These are phyloP conservation scores for Saccharomycopsis olivae DNA, from an alignment of 805 yeast genomes.

Conservation along the genomic window DNA sequence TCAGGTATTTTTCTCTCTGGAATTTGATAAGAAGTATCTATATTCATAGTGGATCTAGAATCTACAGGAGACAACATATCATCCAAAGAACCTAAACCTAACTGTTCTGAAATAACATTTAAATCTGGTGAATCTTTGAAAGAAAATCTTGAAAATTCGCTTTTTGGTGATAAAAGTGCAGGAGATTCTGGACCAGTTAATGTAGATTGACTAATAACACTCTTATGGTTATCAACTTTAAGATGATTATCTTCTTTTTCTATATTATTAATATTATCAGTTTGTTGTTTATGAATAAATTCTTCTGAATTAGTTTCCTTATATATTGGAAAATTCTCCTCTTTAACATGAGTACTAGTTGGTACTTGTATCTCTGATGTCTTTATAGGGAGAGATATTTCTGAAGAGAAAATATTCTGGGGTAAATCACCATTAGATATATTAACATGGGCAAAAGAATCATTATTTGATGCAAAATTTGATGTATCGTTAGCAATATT, in stretches of 20 bases:
- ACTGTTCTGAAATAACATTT: not conserved
- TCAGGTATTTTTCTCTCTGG: not conserved
- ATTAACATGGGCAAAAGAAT: too few species aligned
- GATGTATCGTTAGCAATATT: slow-evolving; percentile 12
- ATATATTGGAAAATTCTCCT: too few species aligned
- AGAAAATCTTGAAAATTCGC: slow-evolving; percentile 5
- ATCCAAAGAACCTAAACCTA: not conserved
- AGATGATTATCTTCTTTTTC: not conserved
- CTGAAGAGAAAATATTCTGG: not conserved
- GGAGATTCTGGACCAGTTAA: not conserved
- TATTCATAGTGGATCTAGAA: not conserved
- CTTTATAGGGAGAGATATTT: not conserved
- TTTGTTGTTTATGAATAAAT: not conserved
- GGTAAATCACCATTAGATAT: slow-evolving; percentile 1
- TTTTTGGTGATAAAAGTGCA: not conserved
- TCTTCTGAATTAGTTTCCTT: too few species aligned
- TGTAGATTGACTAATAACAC: too few species aligned
- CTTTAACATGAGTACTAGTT: not conserved
- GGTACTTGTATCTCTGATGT: not conserved
- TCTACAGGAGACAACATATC: not conserved
- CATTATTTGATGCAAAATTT: slow-evolving; percentile 2
- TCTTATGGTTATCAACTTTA: too few species aligned
- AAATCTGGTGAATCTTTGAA: slow-evolving; percentile 2
- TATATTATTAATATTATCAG: not conserved
- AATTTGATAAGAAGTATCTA: not conserved